Base-by-base conservation (phyloP, 768 basidiomycete species). In the Pleurotus sapidus region DNA sequence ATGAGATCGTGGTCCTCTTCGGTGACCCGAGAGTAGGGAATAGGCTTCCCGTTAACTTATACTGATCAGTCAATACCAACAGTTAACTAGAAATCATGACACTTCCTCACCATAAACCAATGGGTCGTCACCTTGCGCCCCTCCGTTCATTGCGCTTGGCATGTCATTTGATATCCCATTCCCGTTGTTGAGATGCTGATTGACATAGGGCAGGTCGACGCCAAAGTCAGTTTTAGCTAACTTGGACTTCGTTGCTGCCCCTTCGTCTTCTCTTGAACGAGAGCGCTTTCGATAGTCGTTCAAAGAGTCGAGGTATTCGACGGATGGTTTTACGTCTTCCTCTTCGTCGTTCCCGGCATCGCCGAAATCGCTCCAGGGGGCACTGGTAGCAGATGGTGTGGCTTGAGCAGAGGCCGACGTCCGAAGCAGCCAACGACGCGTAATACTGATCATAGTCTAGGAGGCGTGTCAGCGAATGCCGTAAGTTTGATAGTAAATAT, bases 1-100 rank as follows among this genome's bases (percentile, higher is more conserved):
- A 97, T 97, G 63, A 87, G 67, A 47, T 94, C 95, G 64, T 94
- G 89, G 67, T 95, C 89, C 62, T 94, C 95, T 64, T 97, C 95
- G 2, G 91, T 95, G 43, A 98, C 84, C 60, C 87, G 78, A 3
- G 87, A 90, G 64, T 91, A 88, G 5, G 83, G 79, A 63, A 91
- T 85, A 17, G 84, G 78, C 40, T 77, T 73, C 12, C 94, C 93
- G 59, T 87, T 87, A 23, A 98, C 94, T 92, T 60, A 42, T 42
- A 56, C 39, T 7, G 43, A n/a, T n/a, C 5, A 27, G 58, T 20
- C 57, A 60, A 27, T 9, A 59, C n/a, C 8, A 38, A n/a, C n/a
- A n/a, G 12, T 46, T 17, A 5, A 49, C 11, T n/a, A 59, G 1
- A 40, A 40, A 58, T 43, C 39, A 34, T 57, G 23, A 37, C 38